phyloP scores from a whole-genome alignment of 768 basidiomycete genomes.

The Goffeauzyma gilvescens region DNA sequence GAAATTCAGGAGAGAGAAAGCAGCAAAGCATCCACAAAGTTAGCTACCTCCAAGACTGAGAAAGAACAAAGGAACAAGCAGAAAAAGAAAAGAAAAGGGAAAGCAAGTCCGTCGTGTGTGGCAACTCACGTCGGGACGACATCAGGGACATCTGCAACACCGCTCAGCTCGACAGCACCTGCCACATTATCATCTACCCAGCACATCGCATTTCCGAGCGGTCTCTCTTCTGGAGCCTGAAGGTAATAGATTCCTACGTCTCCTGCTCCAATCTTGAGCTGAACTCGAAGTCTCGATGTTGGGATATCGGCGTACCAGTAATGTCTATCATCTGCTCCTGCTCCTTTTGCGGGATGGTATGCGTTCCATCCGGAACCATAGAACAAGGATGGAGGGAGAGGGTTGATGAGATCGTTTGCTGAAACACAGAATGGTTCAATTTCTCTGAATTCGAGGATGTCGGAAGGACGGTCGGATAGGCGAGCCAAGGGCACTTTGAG shows the following conservation, averaged over 20 bases:
- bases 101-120: constrained; percentile 5
- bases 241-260: constrained; percentile 85
- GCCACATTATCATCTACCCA: constrained; percentile 94
- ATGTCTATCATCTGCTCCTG: constrained; percentile 43
- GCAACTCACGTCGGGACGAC: constrained; percentile 47
- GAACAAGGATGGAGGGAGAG: constrained; percentile 81
- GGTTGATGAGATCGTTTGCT: constrained; percentile 96
- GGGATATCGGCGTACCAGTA: constrained; percentile 87
- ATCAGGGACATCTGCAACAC: constrained; percentile 48
- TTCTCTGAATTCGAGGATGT: constrained; percentile 48
- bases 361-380: constrained; percentile 80
- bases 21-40: constrained; percentile 4
- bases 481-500: constrained; percentile 51
- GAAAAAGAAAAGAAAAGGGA: too few relatives aligned
- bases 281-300: constrained; percentile 61
- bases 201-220: constrained; percentile 53
- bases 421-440: constrained; percentile 78
- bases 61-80: too few relatives aligned
- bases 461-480: constrained; percentile 41
- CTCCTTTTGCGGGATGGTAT: constrained; percentile 45
- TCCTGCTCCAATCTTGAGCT: constrained; percentile 65
- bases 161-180: constrained; percentile 59
- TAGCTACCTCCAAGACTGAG: background rate
- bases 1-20: too few relatives aligned
- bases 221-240: constrained; percentile 42